These are phyloP conservation scores for Escovopsis sp. DNA, from an alignment of 2,329 filamentous ascomycete species.

Conservation along the genomic window DNA sequence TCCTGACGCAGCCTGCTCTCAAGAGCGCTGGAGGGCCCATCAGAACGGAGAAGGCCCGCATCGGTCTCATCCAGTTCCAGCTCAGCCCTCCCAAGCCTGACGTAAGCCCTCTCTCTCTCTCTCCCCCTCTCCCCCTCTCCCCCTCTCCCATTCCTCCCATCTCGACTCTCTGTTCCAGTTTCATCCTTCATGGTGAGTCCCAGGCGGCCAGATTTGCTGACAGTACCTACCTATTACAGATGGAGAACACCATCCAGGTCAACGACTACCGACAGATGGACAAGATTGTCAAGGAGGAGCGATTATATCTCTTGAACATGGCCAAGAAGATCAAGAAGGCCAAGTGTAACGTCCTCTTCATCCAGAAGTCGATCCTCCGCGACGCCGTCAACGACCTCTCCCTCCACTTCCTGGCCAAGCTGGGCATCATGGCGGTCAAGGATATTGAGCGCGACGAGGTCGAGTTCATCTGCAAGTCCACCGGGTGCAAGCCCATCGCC, in stretches of 20 bases:
- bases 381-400: slow-evolving; percentile 97
- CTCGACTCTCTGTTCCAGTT: no score
- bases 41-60: slow-evolving; percentile 93
- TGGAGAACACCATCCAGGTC: slow-evolving; percentile 98
- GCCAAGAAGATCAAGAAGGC: slow-evolving; percentile 99
- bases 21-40: slow-evolving; percentile 86
- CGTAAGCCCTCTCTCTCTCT: slow-evolving; percentile 31
- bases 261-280: slow-evolving; percentile 99
- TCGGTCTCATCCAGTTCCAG: slow-evolving; percentile 97
- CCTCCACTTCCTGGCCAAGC: slow-evolving; percentile 91
- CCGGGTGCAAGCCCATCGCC: slow-evolving; percentile 96
- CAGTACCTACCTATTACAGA: slow-evolving; percentile 44
- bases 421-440: slow-evolving; percentile 91
- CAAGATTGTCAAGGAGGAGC: slow-evolving; percentile 99
- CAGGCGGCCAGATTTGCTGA: slow-evolving; percentile 8
- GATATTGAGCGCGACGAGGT: slow-evolving; percentile 98
- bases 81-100: slow-evolving; percentile 96
- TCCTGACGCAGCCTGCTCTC: slow-evolving; percentile 81
- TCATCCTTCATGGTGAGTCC: no score
- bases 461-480: slow-evolving; percentile 98
- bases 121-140: background rate
- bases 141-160: background rate
- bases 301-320: slow-evolving; percentile 94
- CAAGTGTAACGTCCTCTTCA: slow-evolving; percentile 96
- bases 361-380: slow-evolving; percentile 95